phyloP scores from a whole-genome alignment of 2,329 filamentous ascomycete genomes.

The Microdochium bolleyi region DNA sequence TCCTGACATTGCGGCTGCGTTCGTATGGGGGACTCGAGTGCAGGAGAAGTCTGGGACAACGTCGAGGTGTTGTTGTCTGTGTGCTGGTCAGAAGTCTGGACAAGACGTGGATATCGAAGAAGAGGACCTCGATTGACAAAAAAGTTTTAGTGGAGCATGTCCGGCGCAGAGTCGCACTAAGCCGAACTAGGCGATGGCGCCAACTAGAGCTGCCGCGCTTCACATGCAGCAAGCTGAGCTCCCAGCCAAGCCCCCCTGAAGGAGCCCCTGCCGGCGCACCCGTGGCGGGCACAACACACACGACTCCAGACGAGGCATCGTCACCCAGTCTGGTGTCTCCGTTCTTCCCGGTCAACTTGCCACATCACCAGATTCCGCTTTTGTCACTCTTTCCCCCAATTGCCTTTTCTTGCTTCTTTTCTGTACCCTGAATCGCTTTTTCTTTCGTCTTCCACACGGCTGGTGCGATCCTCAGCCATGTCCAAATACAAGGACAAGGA shows the following conservation, averaged over 20 bases:
- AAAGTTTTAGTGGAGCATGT: constrained; percentile 3
- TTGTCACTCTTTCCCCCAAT: not conserved
- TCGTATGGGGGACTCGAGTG: not conserved
- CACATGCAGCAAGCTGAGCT: not conserved
- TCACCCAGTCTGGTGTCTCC: not conserved
- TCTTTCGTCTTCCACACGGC: not conserved
- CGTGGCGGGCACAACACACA: not conserved
- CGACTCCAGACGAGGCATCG: not conserved
- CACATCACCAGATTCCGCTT: not conserved
- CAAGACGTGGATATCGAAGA: constrained; percentile 10
- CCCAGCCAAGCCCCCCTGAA: not conserved
- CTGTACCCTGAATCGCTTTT: constrained; percentile 1
- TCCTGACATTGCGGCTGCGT: constrained; percentile 62
- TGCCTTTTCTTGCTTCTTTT: not conserved
- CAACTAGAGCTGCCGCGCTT: not conserved
- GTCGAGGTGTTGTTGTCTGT: not conserved
- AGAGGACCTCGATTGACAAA: not conserved
- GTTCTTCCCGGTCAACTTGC: not conserved
- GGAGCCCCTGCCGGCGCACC: not conserved
- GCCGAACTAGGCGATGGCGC: not conserved
- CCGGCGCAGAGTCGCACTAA: not conserved
- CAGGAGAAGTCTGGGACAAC: not conserved
- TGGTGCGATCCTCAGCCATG: constrained; percentile 3
- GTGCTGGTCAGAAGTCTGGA: constrained; percentile 2
- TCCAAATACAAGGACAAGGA: constrained; percentile 58